Evolutionary conservation across 345 rosid species (phyloP), one percentile per base, ranked within the genome.

Genomic region (Aquilaria malaccensis): DNA sequence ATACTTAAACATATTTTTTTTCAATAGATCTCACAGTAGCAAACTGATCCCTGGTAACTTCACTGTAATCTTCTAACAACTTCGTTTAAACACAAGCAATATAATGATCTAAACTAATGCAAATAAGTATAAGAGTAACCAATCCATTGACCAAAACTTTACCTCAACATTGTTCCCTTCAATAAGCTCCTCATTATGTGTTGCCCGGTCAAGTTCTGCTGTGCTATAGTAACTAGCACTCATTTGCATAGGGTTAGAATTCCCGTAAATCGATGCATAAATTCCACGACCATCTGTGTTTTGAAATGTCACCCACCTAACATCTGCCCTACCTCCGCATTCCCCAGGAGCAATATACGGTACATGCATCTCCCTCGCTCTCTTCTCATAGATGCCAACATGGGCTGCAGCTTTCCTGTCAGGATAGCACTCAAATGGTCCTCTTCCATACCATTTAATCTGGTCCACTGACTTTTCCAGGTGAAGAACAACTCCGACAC

Each of bases 401-500:
- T 83, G 91, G 9, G 99, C 96, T 54, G 99, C 95, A 12, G 97
- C 83, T 79, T 94, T 90, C 70, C 99, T 80, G 75, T 94, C 99
- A 2, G 97, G 95, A 69, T 94, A 94, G 68, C 99, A 94, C 75
- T 90, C 99, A 63, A 86, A 90, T 58, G 99, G 99, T 54, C 99
- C 99, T 73, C 86, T 79, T 56, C 99, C 99, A 59, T 90, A 94
- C 95, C 97, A 94, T 56, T 54, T 76, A 56, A 85, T 76, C 69
- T 67, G 79, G 79, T 88, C 94, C 72, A 86, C 33, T 61, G 91
- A 76, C 30, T 82, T 83, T 50, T 84, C 87, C 69, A 90, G 60
- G 71, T 82, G 89, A 60, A 94, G 79, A 57, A 81, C 95, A 63
- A 94, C 73, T 50, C 99, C 99, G 15, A 94, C 79, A 7, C 99